Conservation (phyloP, 2,329 filamentous ascomycete genomes). For the Colletotrichum acutatum region DNA sequence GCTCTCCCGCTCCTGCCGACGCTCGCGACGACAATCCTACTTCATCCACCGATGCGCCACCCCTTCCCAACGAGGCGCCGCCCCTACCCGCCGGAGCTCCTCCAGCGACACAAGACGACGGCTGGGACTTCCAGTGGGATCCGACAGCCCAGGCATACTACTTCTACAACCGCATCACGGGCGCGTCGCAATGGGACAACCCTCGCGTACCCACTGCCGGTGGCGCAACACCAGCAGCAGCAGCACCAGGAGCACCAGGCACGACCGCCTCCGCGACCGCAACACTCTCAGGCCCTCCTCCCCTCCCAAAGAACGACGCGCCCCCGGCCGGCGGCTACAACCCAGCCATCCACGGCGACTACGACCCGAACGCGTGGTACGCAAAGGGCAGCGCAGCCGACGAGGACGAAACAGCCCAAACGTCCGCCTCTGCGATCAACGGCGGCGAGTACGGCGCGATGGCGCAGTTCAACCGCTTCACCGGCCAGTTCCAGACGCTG, state of each 20-base stretch:
- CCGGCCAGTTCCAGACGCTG: slow-evolving; percentile 80
- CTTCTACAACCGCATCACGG: slow-evolving; percentile 86
- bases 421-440: slow-evolving; percentile 60
- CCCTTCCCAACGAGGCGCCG: slow-evolving; percentile 50
- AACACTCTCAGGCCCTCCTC: slow-evolving; percentile 42
- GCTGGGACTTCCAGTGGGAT: slow-evolving; percentile 88
- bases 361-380: slow-evolving; percentile 96
- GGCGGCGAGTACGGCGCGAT: slow-evolving; percentile 63
- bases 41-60: slow-evolving; percentile 43
- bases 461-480: slow-evolving; percentile 91
- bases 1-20: slow-evolving; percentile 24
- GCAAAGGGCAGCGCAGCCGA: slow-evolving; percentile 70
- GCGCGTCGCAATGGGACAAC: slow-evolving; percentile 85
- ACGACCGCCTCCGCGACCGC: slow-evolving; percentile 40
- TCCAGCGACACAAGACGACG: slow-evolving; percentile 72
- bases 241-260: slow-evolving; percentile 32
- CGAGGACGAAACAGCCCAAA: slow-evolving; percentile 45
- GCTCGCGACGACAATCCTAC: slow-evolving; percentile 17
- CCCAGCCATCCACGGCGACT: slow-evolving; percentile 94
- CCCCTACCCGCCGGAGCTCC: slow-evolving; percentile 56
- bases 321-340: slow-evolving; percentile 83
- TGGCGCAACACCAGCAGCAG: slow-evolving; percentile 39
- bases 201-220: slow-evolving; percentile 71
- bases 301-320: slow-evolving; percentile 47
- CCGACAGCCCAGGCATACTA: slow-evolving; percentile 75